These are phyloP conservation scores for Zygoascus biomembranicola DNA, from an alignment of 805 yeast species.

Conservation along the genomic window DNA sequence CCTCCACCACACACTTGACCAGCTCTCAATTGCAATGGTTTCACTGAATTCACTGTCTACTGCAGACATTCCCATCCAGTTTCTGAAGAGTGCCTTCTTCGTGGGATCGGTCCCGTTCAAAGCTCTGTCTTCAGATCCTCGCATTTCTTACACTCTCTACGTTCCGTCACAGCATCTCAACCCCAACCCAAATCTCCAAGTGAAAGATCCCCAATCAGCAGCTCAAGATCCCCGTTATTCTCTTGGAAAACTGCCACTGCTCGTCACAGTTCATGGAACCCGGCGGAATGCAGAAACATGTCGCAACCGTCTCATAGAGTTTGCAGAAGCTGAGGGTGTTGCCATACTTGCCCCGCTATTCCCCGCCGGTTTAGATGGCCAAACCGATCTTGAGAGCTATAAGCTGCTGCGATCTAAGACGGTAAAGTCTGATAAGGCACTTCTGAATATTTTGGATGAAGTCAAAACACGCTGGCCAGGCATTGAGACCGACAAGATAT, in stretches of 20 bases:
- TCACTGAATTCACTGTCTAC: too few species aligned
- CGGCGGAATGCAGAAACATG: slow-evolving; percentile 7
- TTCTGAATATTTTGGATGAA: slow-evolving; percentile 7
- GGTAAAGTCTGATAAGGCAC: slow-evolving; percentile 5
- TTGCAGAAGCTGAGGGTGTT: slow-evolving; percentile 9
- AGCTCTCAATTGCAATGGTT: too few species aligned
- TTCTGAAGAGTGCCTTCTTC: too few species aligned
- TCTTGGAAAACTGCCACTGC: neutral
- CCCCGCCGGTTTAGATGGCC: slow-evolving; percentile 7
- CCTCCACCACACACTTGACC: too few species aligned
- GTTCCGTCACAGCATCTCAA: neutral
- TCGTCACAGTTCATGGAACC: slow-evolving; percentile 13
- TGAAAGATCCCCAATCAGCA: too few species aligned
- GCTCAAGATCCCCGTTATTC: neutral
- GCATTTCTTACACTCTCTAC: slow-evolving; percentile 5
- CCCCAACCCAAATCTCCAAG: too few species aligned
- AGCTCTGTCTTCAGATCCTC: neutral
- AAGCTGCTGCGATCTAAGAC: slow-evolving; percentile 6
- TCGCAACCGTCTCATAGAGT: slow-evolving; percentile 4
- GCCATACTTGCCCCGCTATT: slow-evolving; percentile 9
- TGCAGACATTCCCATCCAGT: too few species aligned
- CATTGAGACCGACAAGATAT: slow-evolving; percentile 1
- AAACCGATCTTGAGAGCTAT: slow-evolving; percentile 6
- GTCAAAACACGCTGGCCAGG: slow-evolving; percentile 1
- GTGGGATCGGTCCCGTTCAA: neutral